Evolutionary conservation across 2,329 filamentous ascomycete species (phyloP), one percentile per base, ranked within the genome.

Genomic region (Scortechinia acanthostroma): DNA sequence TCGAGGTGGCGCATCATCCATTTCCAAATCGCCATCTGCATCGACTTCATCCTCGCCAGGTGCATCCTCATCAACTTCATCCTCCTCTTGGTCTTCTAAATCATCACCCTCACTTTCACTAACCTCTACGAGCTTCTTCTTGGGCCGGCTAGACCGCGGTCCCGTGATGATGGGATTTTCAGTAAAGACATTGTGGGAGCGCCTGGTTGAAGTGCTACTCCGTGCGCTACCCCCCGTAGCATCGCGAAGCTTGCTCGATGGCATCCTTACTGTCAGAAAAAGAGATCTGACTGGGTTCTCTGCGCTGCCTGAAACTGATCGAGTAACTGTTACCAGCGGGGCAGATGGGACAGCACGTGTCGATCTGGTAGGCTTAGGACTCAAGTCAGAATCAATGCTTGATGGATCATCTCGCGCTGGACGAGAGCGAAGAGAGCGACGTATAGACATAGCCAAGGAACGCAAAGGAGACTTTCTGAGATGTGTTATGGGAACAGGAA

Each of bases 201-300:
- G 25, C n/a, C n/a, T n/a, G n/a, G n/a, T n/a, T n/a, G n/a, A n/a
- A n/a, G n/a, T n/a, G n/a, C n/a, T n/a, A n/a, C n/a, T n/a, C 14
- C 35, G 35, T 19, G 6, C 6, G 6, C 10, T 6, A 6, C 13
- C 35, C 10, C 17, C 17, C 6, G 64, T 71, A 21, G 66, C 68
- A 51, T 73, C 70, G 22, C 69, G 68, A 45, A 73, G 55, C 54
- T 70, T 73, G 53, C 61, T 69, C 17, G 68, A 62, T 16, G 69
- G 66, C 62, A 71, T 71, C 51, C 68, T 73, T 43, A 73, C 62
- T 4, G 65, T 73, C 45, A 73, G 53, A 49, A 62, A 64, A 42
- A 73, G 64, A 33, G 67, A 66, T 53, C 59, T 64, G 48, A 57
- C 57, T 13, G 6, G 35, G 6, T 40, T 6, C 20, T 19, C 35